Evolutionary conservation across 768 basidiomycete genomes (phyloP), one percentile per base, ranked within the genome.

Genomic region (Suillus cothurnatus): DNA sequence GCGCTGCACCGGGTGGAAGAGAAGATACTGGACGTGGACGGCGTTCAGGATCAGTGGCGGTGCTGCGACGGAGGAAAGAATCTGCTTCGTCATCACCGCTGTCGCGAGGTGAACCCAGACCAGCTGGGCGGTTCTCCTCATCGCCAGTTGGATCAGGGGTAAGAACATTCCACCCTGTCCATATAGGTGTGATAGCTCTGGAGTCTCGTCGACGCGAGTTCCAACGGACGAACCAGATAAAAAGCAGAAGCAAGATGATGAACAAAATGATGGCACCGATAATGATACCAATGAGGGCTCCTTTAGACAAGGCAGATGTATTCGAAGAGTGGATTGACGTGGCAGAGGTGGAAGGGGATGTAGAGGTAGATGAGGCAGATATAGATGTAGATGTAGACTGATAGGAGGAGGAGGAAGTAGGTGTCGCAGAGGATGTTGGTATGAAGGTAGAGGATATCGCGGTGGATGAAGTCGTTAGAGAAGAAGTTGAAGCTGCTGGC

Each of bases 51-150:
- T 68, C 65, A 0, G 68, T 64, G 4, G 67, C 74, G 21, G 68
- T 67, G 64, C 79, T 79, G 1, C 74, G 78, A 61, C 79, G 82
- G 5, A 90, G 79, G 80, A 91, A 89, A 0, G 90, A 81, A 70
- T 90, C 89, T 3, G 76, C 79, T 72, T 91, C 90, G 71, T 90
- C 89, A 7, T 90, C 89, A 7, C 90, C 90, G 59, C 88, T 91
- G 36, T 83, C 82, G 12, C 89, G 81, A 1, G 90, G 88, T 31
- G 87, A 87, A 39, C 89, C 88, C 74, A 90, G 87, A n/a, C 87
- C 89, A 14, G 81, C 79, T 3, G 79, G 71, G 36, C 78, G 78
- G 26, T 71, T 77, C 26, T 77, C 82, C 17, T 71, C 73, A 14
- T 77, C 74, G 1, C 64, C 70, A 9, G 69, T 65, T 31, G 28